Conservation (phyloP, 768 basidiomycete species). For the Chalciporus pseudorubinellus region DNA sequence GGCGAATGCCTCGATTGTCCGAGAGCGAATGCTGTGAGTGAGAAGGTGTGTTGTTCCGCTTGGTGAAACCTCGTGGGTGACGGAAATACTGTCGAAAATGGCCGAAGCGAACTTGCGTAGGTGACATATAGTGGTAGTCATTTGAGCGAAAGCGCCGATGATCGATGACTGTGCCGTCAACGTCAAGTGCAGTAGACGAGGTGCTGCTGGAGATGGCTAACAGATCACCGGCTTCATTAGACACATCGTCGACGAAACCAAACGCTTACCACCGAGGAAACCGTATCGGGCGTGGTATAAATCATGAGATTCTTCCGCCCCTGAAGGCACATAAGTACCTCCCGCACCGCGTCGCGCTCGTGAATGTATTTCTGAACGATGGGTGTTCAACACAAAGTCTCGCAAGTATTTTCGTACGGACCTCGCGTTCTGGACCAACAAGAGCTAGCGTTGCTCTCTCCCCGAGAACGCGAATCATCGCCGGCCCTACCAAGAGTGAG, state of each 20-base stretch:
- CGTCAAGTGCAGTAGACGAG: slow-evolving; percentile 67
- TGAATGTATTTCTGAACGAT: slow-evolving; percentile 58
- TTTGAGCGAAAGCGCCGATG: slow-evolving; percentile 52
- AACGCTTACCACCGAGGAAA: slow-evolving; percentile 33
- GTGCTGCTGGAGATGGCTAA: slow-evolving; percentile 51
- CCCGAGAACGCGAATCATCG: slow-evolving; percentile 38
- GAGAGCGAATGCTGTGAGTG: slow-evolving; percentile 35
- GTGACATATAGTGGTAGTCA: slow-evolving; percentile 58
- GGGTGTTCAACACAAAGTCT: neutral
- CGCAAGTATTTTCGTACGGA: slow-evolving; percentile 13
- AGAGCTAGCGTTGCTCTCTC: slow-evolving; percentile 38
- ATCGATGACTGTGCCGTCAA: slow-evolving; percentile 64
- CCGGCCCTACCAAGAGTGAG: slow-evolving; percentile 40
- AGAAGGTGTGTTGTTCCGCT: slow-evolving; percentile 24
- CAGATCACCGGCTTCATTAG: slow-evolving; percentile 3
- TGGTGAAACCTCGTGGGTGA: slow-evolving; percentile 17
- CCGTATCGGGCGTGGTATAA: slow-evolving; percentile 30
- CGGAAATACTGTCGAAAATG: slow-evolving; percentile 39
- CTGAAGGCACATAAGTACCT: slow-evolving; percentile 73
- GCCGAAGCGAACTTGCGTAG: slow-evolving; percentile 59
- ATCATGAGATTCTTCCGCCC: slow-evolving; percentile 65
- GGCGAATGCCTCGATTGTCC: slow-evolving; percentile 79
- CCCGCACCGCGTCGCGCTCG: slow-evolving; percentile 75
- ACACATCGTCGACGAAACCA: neutral
- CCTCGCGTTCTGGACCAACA: slow-evolving; percentile 44